These are phyloP conservation scores for Flaveria trinervia DNA, from an alignment of 129 eudicot species.

Conservation along the genomic window DNA sequence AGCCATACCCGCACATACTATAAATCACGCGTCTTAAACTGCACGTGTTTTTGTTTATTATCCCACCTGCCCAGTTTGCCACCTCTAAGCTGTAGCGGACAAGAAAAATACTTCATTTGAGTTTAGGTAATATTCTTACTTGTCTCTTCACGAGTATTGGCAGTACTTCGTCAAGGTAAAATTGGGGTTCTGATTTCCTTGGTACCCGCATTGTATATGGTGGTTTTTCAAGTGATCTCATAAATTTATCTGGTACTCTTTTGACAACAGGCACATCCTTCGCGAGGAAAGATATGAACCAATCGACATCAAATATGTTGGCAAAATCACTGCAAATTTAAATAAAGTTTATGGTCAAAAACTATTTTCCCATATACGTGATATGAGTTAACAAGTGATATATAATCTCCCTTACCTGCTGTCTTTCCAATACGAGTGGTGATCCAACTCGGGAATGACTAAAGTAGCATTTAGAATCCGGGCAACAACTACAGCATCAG, in stretches of 20 bases:
- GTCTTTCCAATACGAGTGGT: conserved; percentile 93
- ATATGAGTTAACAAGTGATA: not conserved
- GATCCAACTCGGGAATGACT: conserved; percentile 96
- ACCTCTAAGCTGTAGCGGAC: not conserved
- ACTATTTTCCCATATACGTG: not conserved
- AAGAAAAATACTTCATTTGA: conserved; percentile 1
- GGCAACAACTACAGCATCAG: conserved; percentile 97
- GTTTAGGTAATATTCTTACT: conserved; percentile 51
- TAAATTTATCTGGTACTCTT: conserved; percentile 83
- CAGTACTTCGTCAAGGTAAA: conserved; percentile 78
- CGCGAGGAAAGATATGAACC: conserved; percentile 87
- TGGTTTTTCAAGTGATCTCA: conserved; percentile 92
- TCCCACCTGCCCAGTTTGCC: not conserved
- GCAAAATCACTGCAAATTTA: conserved; percentile 70
- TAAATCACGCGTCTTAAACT: not conserved
- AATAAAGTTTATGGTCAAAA: not conserved
- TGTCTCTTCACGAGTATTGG: conserved; percentile 82
- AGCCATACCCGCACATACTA: no score
- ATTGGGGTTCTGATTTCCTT: conserved; percentile 85
- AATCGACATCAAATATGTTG: conserved; percentile 83
- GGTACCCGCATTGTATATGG: conserved; percentile 99
- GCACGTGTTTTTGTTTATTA: not conserved
- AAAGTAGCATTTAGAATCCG: conserved; percentile 90
- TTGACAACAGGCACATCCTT: conserved; percentile 82
- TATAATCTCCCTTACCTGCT: conserved; percentile 60